Conservation (phyloP, 1,284 basidiomycete genomes). For the Schizophyllum amplum region DNA sequence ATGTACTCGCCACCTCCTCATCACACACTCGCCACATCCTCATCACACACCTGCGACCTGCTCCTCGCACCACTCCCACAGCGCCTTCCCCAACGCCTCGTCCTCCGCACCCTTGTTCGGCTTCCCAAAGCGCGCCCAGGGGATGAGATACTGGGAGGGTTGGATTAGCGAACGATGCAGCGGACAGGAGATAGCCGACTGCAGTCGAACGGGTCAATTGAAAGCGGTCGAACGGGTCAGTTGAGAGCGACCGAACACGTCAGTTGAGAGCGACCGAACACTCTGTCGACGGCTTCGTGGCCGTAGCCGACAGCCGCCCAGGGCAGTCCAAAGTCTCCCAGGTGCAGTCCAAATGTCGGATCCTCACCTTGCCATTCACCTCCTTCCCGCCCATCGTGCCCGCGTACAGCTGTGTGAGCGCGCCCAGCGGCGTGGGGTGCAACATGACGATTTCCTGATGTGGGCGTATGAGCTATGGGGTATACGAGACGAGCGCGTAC, state of each 20-base stretch:
- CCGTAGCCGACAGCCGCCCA: too few relatives aligned
- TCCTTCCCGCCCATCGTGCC: slow-evolving; percentile 6
- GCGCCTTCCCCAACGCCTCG: slow-evolving; percentile 21
- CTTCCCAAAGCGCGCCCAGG: slow-evolving; percentile 18
- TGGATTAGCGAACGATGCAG: too few relatives aligned
- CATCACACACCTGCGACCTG: slow-evolving; percentile 11
- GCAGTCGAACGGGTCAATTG: too few relatives aligned
- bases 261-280: not conserved
- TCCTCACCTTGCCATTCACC: slow-evolving; percentile 6
- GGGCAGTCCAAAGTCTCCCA: too few relatives aligned
- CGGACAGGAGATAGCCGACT: too few relatives aligned
- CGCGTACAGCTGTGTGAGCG: slow-evolving; percentile 9
- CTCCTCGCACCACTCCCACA: slow-evolving; percentile 17
- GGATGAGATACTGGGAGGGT: slow-evolving; percentile 4
- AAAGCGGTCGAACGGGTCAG: too few relatives aligned
- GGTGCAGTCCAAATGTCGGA: not conserved
- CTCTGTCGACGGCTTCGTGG: too few relatives aligned
- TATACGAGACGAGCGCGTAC: too few relatives aligned
- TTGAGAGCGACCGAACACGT: not conserved
- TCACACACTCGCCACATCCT: too few relatives aligned
- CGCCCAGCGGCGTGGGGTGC: slow-evolving; percentile 3
- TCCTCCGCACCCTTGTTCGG: slow-evolving; percentile 19
- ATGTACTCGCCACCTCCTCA: too few relatives aligned
- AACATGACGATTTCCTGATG: too few relatives aligned
- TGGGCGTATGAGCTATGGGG: too few relatives aligned